Conservation (phyloP, 345 rosid species). For the Orychophragmus violaceus region DNA sequence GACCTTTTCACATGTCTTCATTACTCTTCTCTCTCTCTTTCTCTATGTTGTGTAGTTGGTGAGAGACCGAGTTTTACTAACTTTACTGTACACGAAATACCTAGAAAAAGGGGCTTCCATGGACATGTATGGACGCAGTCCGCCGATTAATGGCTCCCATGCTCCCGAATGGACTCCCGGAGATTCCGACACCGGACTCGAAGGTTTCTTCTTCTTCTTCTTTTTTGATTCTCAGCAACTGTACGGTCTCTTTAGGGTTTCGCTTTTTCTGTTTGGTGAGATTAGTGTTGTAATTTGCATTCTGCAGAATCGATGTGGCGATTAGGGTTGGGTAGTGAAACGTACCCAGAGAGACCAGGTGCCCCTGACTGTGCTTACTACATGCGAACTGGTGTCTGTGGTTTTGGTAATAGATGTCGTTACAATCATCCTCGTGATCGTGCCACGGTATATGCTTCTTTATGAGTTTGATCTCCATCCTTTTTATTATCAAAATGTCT, state of each 20-base stretch:
- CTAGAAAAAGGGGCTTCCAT: constrained; percentile 26
- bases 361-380: constrained; percentile 89
- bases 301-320: constrained; percentile 79
- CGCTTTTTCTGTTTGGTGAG: constrained; percentile 17
- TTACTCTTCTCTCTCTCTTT: background rate
- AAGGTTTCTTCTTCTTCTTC: constrained; percentile 37
- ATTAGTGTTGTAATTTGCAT: background rate
- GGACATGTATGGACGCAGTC: constrained; percentile 72
- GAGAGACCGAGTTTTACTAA: background rate
- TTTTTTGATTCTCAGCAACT: constrained; percentile 14
- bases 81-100: constrained; percentile 42
- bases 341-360: constrained; percentile 77
- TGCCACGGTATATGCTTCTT: constrained; percentile 43
- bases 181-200: constrained; percentile 52
- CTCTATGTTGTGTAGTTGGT: constrained; percentile 3
- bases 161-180: constrained; percentile 51
- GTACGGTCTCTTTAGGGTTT: constrained; percentile 24
- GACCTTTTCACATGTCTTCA: constrained; percentile 7
- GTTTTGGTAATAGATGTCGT: constrained; percentile 76
- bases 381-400: constrained; percentile 89
- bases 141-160: constrained; percentile 49
- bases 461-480: too few species aligned
- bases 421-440: constrained; percentile 96
- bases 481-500: too few species aligned
- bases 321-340: constrained; percentile 44